phyloP scores from a whole-genome alignment of 805 yeast genomes.

The Phaffomyces antillensis region DNA sequence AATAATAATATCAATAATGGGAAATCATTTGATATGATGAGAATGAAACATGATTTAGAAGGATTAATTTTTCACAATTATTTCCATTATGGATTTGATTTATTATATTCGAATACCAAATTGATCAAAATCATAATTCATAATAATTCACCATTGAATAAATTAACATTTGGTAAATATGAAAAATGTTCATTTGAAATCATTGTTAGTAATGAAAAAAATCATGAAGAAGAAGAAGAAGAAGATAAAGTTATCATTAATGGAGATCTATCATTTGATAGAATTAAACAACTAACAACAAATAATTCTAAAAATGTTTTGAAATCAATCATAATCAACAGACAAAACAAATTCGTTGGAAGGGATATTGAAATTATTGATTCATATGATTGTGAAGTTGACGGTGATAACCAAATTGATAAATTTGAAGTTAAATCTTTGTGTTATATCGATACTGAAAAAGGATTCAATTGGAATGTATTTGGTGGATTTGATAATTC shows the following conservation, averaged over 20 bases:
- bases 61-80: slow-evolving; percentile 45
- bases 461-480: slow-evolving; percentile 6
- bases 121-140: slow-evolving; percentile 44
- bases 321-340: slow-evolving; percentile 13
- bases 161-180: slow-evolving; percentile 48
- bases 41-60: slow-evolving; percentile 6
- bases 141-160: slow-evolving; percentile 39
- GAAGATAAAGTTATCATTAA: background rate
- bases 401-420: slow-evolving; percentile 23
- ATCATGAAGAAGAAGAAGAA: too few relatives aligned
- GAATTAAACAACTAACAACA: background rate
- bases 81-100: slow-evolving; percentile 46
- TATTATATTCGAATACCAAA: slow-evolving; percentile 37
- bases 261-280: background rate
- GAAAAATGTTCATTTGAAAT: slow-evolving; percentile 37
- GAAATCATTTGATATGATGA: background rate
- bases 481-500: slow-evolving; percentile 1
- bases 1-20: too few relatives aligned
- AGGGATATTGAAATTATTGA: slow-evolving; percentile 25
- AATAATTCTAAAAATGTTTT: background rate
- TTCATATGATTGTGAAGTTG: slow-evolving; percentile 33
- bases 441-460: slow-evolving; percentile 3
- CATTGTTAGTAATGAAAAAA: background rate
- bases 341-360: slow-evolving; percentile 9
- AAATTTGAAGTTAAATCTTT: slow-evolving; percentile 5